Evolutionary conservation across 768 basidiomycete genomes (phyloP).

Genomic region (Russula foetens): DNA sequence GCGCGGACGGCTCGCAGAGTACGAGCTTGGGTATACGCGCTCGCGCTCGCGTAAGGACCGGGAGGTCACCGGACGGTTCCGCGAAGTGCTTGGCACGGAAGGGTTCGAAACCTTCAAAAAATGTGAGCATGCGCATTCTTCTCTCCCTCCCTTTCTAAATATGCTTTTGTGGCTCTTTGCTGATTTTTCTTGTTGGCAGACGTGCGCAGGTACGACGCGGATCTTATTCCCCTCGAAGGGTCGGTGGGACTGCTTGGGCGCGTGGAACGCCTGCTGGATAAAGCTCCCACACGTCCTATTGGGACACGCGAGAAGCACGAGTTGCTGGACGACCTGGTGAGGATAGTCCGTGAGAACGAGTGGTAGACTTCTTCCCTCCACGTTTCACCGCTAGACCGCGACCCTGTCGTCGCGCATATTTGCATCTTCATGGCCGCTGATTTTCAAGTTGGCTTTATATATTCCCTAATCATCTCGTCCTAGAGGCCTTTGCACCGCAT

Average conservation of each 20-base stretch:
- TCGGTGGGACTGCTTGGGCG: constrained; percentile 59
- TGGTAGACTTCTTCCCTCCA: neutral
- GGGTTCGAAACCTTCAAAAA: constrained; percentile 37
- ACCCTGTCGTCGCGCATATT: neutral
- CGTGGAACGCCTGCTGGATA: constrained; percentile 51
- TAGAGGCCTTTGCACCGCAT: neutral
- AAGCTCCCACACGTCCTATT: constrained; percentile 34
- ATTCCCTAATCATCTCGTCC: constrained; percentile 6
- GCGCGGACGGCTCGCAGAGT: constrained; percentile 22
- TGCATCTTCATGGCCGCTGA: neutral
- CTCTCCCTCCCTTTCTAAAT: neutral
- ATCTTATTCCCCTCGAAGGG: constrained; percentile 68
- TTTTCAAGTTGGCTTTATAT: neutral
- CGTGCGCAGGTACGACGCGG: constrained; percentile 67
- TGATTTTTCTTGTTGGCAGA: constrained; percentile 32
- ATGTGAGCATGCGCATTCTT: constrained; percentile 38
- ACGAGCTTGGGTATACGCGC: constrained; percentile 22
- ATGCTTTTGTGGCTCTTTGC: neutral
- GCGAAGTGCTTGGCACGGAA: constrained; percentile 15
- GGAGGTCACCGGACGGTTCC: constrained; percentile 18
- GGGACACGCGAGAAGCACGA: constrained; percentile 33
- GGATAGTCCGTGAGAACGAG: constrained; percentile 19
- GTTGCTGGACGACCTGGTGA: constrained; percentile 18
- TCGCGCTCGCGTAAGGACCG: constrained; percentile 9
- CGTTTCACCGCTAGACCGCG: neutral